phyloP scores from a whole-genome alignment of 768 basidiomycete species.

The Hypsizygus marmoreus region DNA sequence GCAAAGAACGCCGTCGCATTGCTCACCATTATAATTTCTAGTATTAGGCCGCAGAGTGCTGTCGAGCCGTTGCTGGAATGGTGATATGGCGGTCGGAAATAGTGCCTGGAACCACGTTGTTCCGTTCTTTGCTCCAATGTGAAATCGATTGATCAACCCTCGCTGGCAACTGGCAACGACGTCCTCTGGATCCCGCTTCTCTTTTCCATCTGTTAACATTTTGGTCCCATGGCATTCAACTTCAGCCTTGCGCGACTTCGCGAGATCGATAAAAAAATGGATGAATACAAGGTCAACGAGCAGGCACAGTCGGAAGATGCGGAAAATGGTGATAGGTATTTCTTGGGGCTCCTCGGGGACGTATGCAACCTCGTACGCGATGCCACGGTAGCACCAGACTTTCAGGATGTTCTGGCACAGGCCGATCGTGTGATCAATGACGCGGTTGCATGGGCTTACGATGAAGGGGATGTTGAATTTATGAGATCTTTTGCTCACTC shows the following conservation, averaged over 20 bases:
- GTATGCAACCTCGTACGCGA: background rate
- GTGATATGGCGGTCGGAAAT: too few species aligned
- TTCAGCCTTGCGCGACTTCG: background rate
- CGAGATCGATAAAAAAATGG: background rate
- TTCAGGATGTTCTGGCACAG: background rate
- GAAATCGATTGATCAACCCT: too few species aligned
- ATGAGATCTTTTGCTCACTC: constrained; percentile 8
- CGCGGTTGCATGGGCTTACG: background rate
- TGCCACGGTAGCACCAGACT: background rate
- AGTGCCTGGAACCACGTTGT: too few species aligned
- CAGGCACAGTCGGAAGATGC: background rate
- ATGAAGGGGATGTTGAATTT: background rate
- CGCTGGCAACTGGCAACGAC: too few species aligned
- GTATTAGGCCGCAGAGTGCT: too few species aligned
- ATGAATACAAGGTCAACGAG: background rate
- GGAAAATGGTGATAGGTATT: background rate
- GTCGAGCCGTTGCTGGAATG: too few species aligned
- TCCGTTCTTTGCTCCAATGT: too few species aligned
- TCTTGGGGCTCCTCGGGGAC: constrained; percentile 2
- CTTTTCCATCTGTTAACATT: too few species aligned
- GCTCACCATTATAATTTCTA: too few species aligned
- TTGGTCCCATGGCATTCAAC: constrained; percentile 3
- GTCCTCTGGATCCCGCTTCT: too few species aligned
- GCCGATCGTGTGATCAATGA: constrained; percentile 5
- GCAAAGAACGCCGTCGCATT: too few species aligned